phyloP scores from a whole-genome alignment of 495 filamentous ascomycete species.

The Durotheca rogersii region DNA sequence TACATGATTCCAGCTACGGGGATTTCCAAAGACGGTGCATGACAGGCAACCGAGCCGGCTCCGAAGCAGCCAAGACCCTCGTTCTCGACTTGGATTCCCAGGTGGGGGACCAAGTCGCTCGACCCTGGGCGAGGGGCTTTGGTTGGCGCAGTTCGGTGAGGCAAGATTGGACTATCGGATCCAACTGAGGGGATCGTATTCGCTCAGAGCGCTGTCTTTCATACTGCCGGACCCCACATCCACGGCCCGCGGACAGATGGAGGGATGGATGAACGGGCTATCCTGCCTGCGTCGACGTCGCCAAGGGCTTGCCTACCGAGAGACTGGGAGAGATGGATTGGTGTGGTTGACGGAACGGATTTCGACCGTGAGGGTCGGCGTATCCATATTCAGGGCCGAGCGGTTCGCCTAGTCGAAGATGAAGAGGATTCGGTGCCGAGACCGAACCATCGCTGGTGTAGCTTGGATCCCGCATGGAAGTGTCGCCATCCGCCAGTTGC shows the following conservation, averaged over 20 bases:
- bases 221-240: too few species aligned
- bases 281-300: neutral
- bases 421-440: slow-evolving; percentile 10
- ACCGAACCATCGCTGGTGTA: slow-evolving; percentile 11
- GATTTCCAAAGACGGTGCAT: slow-evolving; percentile 14
- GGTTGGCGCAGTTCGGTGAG: slow-evolving; percentile 26
- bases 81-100: slow-evolving; percentile 16
- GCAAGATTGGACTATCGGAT: slow-evolving; percentile 7
- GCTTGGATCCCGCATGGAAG: slow-evolving; percentile 14
- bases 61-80: slow-evolving; percentile 15
- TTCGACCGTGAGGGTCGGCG: neutral
- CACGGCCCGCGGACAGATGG: too few species aligned
- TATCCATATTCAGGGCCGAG: slow-evolving; percentile 1
- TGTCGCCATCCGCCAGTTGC: slow-evolving; percentile 1
- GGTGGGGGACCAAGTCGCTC: slow-evolving; percentile 9
- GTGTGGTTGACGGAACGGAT: slow-evolving; percentile 12
- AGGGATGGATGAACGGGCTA: too few species aligned
- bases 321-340: neutral
- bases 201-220: too few species aligned
- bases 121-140: slow-evolving; percentile 2
- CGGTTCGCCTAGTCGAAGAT: neutral
- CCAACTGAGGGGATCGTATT: neutral
- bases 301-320: neutral
- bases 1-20: slow-evolving; percentile 13
- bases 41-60: slow-evolving; percentile 5